phyloP scores from a whole-genome alignment of 768 basidiomycete genomes.

The Mycena galericulata region DNA sequence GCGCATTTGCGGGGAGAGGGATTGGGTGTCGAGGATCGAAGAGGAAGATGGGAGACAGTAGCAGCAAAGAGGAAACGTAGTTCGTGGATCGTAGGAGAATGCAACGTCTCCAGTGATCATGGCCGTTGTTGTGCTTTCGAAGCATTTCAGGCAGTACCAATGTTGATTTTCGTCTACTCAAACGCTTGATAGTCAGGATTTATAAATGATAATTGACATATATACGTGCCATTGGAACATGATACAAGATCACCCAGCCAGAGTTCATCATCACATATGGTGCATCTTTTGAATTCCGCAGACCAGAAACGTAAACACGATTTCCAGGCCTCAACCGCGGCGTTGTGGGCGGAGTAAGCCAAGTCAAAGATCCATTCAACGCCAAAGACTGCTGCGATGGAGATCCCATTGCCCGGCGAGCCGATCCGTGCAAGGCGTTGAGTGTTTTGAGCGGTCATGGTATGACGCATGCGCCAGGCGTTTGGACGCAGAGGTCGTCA shows the following conservation, averaged over 20 bases:
- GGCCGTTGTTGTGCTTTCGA: conserved; percentile 21
- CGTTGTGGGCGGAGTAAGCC: conserved; percentile 11
- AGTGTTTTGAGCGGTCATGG: conserved; percentile 19
- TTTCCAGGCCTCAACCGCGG: conserved; percentile 18
- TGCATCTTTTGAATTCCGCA: conserved; percentile 14
- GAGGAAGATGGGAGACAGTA: conserved; percentile 16
- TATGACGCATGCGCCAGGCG: not conserved
- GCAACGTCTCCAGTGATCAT: conserved; percentile 28
- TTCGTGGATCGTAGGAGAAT: conserved; percentile 24
- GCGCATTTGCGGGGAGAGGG: conserved; percentile 17
- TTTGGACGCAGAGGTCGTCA: conserved; percentile 14
- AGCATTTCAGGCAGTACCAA: conserved; percentile 26
- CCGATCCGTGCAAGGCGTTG: conserved; percentile 20
- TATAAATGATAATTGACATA: conserved; percentile 4
- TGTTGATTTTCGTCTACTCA: conserved; percentile 21
- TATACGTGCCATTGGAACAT: conserved; percentile 24
- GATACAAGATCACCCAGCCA: conserved; percentile 21
- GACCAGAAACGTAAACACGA: conserved; percentile 13
- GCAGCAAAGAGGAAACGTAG: conserved; percentile 24
- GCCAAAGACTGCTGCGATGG: conserved; percentile 23
- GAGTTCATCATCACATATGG: conserved; percentile 21
- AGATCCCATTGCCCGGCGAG: conserved; percentile 15
- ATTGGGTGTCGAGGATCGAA: conserved; percentile 20
- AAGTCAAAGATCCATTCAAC: conserved; percentile 20
- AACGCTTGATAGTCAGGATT: not conserved